Base-by-base conservation (phyloP, 2,329 filamentous ascomycete species). In the Gyromitra esculenta region DNA sequence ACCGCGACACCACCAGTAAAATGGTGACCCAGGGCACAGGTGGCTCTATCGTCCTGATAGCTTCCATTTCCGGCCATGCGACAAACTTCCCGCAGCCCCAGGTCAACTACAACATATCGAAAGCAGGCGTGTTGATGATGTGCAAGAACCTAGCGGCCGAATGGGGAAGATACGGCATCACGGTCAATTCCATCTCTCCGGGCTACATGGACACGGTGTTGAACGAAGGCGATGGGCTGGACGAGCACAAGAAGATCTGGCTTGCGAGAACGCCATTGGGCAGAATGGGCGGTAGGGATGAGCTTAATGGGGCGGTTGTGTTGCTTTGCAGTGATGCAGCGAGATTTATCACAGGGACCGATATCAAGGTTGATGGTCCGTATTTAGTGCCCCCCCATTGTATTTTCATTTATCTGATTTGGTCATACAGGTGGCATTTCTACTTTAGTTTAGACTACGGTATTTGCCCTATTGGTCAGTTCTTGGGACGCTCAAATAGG, bases 201-300 rank as follows among this genome's bases (percentile, higher is more conserved):
- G 91, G 91, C 0, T 94, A 94, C 80, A 92, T 93, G 89, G 91
- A 92, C 80, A 93, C 91, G 0, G 88, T 92, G 11, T 83, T 94
- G 62, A 94, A 72, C 35, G 89, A 89, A 75, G 90, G 90, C 0
- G 86, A 87, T 6, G 88, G 87, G 0, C 82, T 92, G 60, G 85
- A 85, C 9, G 84, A 85, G 48, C 86, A 86, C 48, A 84, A 88
- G 73, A 83, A 84, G 39, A 85, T 86, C 1, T 92, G 90, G 90
- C 85, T 85, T 25, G 84, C 83, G 43, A 84, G 89, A 71, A 89
- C 90, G 81, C 90, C 91, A 0, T 86, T 87, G 82, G 89, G 90
- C 0, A 84, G 91, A 39, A 91, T 92, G 89, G 90, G 90, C 0
- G 80, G 85, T 76, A 88, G 88, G 0, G 86, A 88, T 80, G 91